Conservation (phyloP, 495 filamentous ascomycete species). For the Penicillium waksmanii region DNA sequence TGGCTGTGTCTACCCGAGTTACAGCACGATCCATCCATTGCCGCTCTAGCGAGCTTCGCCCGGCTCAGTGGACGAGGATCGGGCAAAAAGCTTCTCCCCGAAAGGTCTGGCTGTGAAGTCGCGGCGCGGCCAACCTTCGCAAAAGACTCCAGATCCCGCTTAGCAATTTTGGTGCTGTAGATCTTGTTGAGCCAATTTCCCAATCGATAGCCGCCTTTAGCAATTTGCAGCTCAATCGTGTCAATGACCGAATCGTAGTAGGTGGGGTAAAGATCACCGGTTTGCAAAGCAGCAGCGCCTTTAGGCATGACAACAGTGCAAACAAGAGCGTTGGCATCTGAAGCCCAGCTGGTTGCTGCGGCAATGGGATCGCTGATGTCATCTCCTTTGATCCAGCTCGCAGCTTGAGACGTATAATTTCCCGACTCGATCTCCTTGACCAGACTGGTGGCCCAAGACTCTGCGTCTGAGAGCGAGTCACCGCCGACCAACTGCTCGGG, state of each 20-base stretch:
- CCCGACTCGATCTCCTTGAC: constrained; percentile 50
- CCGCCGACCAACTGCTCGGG: constrained; percentile 57
- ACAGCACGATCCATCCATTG: constrained; percentile 31
- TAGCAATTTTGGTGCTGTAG: constrained; percentile 21
- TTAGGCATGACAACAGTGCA: constrained; percentile 55
- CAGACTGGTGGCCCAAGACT: constrained; percentile 39
- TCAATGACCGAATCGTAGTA: constrained; percentile 59
- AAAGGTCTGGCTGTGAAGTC: constrained; percentile 7
- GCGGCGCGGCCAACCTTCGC: constrained; percentile 7
- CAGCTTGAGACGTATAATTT: constrained; percentile 46
- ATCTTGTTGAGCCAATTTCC: constrained; percentile 38
- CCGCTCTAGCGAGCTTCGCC: constrained; percentile 27
- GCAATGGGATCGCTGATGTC: constrained; percentile 38
- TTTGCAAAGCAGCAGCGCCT: constrained; percentile 27
- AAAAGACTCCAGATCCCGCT: constrained; percentile 15
- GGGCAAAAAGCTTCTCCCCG: constrained; percentile 14
- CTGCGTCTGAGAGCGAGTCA: constrained; percentile 33
- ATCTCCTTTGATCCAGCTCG: constrained; percentile 53
- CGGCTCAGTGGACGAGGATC: constrained; percentile 21
- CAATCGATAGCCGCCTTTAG: constrained; percentile 73
- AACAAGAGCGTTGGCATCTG: constrained; percentile 59
- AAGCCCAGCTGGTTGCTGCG: constrained; percentile 56
- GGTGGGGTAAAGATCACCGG: constrained; percentile 41
- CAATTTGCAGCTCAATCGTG: constrained; percentile 74
- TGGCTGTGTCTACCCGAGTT: constrained; percentile 18